A percentile compares a stretch with the other conserved stretches of the same genome.
phyloP scores from a whole-genome alignment of 2,329 filamentous ascomycete species.

The Neopestalotiopsis clavispora region DNA sequence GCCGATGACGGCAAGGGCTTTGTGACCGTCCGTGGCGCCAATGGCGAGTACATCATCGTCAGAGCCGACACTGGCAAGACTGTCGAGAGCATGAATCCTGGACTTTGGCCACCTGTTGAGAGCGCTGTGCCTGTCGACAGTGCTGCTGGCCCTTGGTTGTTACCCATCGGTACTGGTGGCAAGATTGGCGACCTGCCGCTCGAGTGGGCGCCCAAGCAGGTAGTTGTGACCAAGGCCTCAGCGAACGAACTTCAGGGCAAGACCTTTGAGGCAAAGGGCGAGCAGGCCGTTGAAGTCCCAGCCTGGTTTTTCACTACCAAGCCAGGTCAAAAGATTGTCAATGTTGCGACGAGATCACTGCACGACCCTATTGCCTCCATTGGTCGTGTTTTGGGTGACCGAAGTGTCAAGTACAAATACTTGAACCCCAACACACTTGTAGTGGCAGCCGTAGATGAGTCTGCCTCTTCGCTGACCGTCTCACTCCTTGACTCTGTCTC shows the following conservation, averaged over 20 bases:
- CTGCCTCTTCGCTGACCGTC: conserved; percentile 65
- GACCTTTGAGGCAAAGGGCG: conserved; percentile 51
- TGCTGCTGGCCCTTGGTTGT: conserved; percentile 55
- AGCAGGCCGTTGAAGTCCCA: conserved; percentile 49
- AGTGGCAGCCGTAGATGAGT: conserved; percentile 70
- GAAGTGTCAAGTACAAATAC: conserved; percentile 97
- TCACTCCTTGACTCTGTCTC: conserved; percentile 88
- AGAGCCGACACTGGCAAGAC: conserved; percentile 58
- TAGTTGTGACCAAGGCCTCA: conserved; percentile 56
- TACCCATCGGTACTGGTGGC: conserved; percentile 58
- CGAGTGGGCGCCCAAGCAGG: conserved; percentile 54
- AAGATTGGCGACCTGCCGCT: conserved; percentile 51
- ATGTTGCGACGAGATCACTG: conserved; percentile 69
- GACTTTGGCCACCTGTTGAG: conserved; percentile 44
- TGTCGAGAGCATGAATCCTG: conserved; percentile 47
- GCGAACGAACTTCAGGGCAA: conserved; percentile 60
- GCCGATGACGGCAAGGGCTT: conserved; percentile 61
- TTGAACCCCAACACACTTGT: conserved; percentile 86
- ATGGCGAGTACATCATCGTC: conserved; percentile 66
- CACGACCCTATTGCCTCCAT: conserved; percentile 94
- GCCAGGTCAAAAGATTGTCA: conserved; percentile 68
- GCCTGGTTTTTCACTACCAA: conserved; percentile 77
- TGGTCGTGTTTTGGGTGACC: conserved; percentile 88
- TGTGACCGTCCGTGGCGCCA: conserved; percentile 62
- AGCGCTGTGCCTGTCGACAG: conserved; percentile 59